Conservation (phyloP, 768 basidiomycete genomes). For the Lactarius hengduanensis region DNA sequence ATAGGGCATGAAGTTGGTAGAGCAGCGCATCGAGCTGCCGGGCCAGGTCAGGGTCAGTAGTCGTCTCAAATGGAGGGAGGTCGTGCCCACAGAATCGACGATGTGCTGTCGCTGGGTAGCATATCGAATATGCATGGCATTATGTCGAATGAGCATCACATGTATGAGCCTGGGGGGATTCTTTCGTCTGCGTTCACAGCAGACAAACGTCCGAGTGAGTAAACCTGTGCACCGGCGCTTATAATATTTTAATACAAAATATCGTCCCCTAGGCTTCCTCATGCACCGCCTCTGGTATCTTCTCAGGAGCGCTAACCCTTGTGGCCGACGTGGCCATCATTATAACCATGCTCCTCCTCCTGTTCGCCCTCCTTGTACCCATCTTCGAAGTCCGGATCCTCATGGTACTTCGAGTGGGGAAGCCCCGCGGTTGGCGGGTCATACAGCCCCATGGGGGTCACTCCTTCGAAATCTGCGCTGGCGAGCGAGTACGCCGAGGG, state of each 20-base stretch:
- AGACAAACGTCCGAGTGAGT: conserved; percentile 21
- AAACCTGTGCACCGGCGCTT: conserved; percentile 12
- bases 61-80: conserved; percentile 6
- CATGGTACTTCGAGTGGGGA: background rate
- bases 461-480: conserved; percentile 3
- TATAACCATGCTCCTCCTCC: background rate
- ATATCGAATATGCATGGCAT: conserved; percentile 44
- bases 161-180: conserved; percentile 15
- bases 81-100: conserved; percentile 56
- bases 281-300: background rate
- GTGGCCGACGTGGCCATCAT: too few relatives aligned
- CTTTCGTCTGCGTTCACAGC: conserved; percentile 14
- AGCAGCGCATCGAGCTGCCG: conserved; percentile 65
- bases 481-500: conserved; percentile 3
- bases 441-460: background rate
- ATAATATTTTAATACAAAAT: background rate
- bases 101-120: conserved; percentile 71
- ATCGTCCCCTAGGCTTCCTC: background rate
- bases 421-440: background rate
- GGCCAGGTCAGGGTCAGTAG: conserved; percentile 21
- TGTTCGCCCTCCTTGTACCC: background rate
- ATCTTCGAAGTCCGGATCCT: background rate
- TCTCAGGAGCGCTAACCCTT: background rate
- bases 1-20: conserved; percentile 71
- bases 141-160: conserved; percentile 36